Base-by-base conservation (phyloP, 257 asterid species). In the Knoxia roxburghii region DNA sequence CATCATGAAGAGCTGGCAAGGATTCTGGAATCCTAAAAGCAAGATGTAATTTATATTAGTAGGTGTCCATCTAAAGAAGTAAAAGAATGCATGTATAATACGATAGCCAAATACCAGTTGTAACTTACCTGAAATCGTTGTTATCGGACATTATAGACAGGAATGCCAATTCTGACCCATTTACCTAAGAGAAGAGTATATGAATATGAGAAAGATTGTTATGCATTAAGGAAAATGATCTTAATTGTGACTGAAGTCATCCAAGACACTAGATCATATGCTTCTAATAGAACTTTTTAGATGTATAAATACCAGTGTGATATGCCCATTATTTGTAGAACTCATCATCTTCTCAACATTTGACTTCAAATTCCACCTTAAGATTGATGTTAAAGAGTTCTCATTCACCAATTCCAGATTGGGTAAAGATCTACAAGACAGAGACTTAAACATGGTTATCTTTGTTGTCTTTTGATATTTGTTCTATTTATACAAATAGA, bases 1-100 rank as follows among this genome's bases (percentile, higher is more conserved):
- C 90, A 81, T 89, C 96, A 53, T 91, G 95, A 66, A 91, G 96
- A 73, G 62, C 75, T 48, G 96, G 96, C 73, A 87, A 77, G 79
- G 90, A 87, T 73, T 84, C 89, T 3, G 94, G 96, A 64, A 87
- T 84, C 83, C 98, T 89, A 72, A 57, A 61, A 80, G 70, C 64
- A 27, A 39, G 48, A 55, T 52, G 49, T 59, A 67, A 45, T 69
- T 62, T 50, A 29, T 30, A 63, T 77, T 53, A 82, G 67, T 53
- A 24, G 37, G 21, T 20, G 26, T 48, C 53, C 3, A 7, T 35
- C 9, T 12, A 13, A 69, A 8, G 15, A 23, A 53, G 75, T 70
- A 54, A 54, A 0, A 15, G 18, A n/a, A 50, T 39, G 64, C 57
- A 58, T 17, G 77, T 27, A 20, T 15, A 18, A 20, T n/a, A 46